Base-by-base conservation (phyloP, 148 eudicot species). In the Camellia granthamiana region DNA sequence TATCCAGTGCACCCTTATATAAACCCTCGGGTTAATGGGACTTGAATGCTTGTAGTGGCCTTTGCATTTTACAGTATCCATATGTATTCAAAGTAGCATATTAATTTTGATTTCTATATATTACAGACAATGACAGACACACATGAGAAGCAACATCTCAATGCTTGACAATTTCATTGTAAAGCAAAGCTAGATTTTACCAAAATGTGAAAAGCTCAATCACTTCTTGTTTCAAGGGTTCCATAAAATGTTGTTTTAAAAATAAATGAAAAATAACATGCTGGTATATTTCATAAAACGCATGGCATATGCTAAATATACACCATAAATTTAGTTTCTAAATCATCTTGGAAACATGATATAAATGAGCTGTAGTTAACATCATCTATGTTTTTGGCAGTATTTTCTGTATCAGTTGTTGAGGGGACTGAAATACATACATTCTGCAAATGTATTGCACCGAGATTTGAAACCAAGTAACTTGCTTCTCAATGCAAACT, bases 391-490 rank as follows among this genome's bases (percentile, higher is more conserved):
- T 82, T 6, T 12, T 62, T 85, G 68, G 88, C 96, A 96, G 99
- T 96, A 96, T 88, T 96, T 96, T 83, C 86, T 96, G 55, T 96
- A 96, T 82, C 99, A 96, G 88, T 75, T 95, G 55, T 75, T 95
- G 81, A 85, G 99, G 14, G 99, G 99, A 66, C 84, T 95, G 71
- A 93, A 91, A 75, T 95, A 95, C 75, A 81, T 95, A 79, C 99
- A 95, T 79, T 93, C 99, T 43, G 99, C 99, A 76, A 89, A 92
- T 79, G 99, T 95, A 75, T 83, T 95, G 83, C 99, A 95, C 81
- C 97, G 99, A 52, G 99, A 95, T 87, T 88, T 95, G 81, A 95
- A 95, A 87, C 99, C 99, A 55, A 91, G 97, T 88, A 95, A 95
- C 81, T 85, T 95, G 93, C 99, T 95, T 69, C 88, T 95, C 14